These are phyloP conservation scores for Barnettozyma siamensis DNA, from an alignment of 805 yeast genomes.

Conservation along the genomic window DNA sequence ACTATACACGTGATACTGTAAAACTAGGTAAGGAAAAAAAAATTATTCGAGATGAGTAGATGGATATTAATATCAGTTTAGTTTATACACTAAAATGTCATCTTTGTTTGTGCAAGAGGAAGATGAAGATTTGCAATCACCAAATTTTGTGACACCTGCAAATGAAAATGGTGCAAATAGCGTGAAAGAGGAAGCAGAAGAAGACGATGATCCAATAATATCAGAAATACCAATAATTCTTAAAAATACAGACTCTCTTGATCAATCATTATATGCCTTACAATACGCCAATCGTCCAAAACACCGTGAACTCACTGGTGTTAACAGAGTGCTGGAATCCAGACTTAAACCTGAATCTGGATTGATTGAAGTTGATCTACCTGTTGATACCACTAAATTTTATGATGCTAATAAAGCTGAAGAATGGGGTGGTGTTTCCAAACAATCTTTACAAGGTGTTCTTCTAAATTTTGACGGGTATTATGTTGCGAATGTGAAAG, in stretches of 20 bases:
- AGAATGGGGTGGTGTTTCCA: conserved; percentile 56
- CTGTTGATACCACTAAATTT: conserved; percentile 61
- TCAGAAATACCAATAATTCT: conserved; percentile 54
- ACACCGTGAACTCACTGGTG: conserved; percentile 32
- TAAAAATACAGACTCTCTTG: conserved; percentile 23
- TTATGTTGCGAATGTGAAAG: conserved; percentile 38
- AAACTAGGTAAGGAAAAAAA: not conserved
- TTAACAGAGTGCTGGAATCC: conserved; percentile 31
- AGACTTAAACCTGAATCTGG: conserved; percentile 58
- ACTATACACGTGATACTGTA: not conserved
- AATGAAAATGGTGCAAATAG: not conserved
- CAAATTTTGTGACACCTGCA: not conserved
- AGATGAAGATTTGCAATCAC: conserved; percentile 2
- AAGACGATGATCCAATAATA: conserved; percentile 45
- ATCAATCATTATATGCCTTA: conserved; percentile 34
- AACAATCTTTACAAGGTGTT: conserved; percentile 69
- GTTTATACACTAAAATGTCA: too few relatives aligned
- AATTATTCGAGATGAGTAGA: not conserved
- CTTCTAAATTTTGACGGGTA: conserved; percentile 49
- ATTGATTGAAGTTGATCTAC: conserved; percentile 69
- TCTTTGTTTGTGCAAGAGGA: conserved; percentile 9
- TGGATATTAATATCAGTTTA: too few relatives aligned
- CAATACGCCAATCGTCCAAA: conserved; percentile 61
- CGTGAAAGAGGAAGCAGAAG: conserved; percentile 22
- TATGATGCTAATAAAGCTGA: conserved; percentile 60